These are phyloP conservation scores for Hirschioporus abietinus DNA, from an alignment of 768 basidiomycete genomes.

Conservation along the genomic window DNA sequence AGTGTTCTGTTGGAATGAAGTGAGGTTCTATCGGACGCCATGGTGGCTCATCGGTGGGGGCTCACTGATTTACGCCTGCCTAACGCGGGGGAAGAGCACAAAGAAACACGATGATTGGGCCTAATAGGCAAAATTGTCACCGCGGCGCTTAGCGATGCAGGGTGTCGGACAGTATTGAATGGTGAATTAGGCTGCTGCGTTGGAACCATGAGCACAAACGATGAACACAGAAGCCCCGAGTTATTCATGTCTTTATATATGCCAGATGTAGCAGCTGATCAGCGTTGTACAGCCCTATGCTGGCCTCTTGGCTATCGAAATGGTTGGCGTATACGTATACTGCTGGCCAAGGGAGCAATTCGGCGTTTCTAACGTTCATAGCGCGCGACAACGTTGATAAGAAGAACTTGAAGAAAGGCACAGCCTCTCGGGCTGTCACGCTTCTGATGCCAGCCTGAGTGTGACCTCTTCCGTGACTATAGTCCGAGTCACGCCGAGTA, in stretches of 20 bases:
- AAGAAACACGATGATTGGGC: neutral
- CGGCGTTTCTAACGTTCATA: neutral
- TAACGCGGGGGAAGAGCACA: neutral
- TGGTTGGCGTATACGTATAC: neutral
- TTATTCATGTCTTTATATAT: neutral
- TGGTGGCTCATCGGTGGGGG: neutral
- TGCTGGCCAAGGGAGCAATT: neutral
- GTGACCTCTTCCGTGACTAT: no score
- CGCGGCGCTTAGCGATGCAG: neutral
- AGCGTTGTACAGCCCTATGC: neutral
- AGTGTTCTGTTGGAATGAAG: slow-evolving; percentile 1
- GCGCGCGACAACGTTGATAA: no score
- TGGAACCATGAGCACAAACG: neutral
- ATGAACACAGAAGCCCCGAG: neutral
- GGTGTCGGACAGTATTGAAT: neutral
- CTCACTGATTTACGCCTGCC: neutral
- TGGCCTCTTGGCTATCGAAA: neutral
- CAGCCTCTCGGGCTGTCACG: no score
- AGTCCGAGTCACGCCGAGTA: no score
- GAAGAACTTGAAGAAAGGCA: no score
- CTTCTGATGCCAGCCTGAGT: no score
- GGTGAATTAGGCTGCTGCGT: neutral
- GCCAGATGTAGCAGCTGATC: neutral
- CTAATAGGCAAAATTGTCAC: neutral
- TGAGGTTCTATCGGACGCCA: neutral